Evolutionary conservation across 768 basidiomycete species (phyloP).

Genomic region (Pulveroboletus sp.): DNA sequence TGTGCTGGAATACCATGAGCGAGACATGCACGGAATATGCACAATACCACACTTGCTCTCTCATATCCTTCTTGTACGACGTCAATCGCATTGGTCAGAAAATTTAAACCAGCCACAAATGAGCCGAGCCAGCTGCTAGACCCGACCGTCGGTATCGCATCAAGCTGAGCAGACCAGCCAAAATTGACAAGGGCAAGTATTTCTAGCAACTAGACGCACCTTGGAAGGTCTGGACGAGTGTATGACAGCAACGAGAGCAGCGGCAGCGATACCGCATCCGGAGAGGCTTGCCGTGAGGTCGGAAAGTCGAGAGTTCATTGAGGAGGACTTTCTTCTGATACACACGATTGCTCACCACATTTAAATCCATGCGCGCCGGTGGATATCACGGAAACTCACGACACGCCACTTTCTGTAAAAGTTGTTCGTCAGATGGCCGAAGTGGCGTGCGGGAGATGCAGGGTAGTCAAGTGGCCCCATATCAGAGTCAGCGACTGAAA

Average conservation of each 20-base stretch:
- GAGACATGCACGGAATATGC: neutral
- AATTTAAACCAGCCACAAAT: slow-evolving; percentile 20
- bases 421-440: too few species aligned
- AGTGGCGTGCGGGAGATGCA: too few species aligned
- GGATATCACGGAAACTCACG: neutral
- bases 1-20: slow-evolving; percentile 18
- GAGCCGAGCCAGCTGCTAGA: slow-evolving; percentile 24
- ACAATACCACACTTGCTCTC: slow-evolving; percentile 14
- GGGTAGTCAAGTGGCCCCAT: too few species aligned
- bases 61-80: slow-evolving; percentile 31
- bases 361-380: too few species aligned
- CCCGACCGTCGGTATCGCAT: slow-evolving; percentile 30
- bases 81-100: slow-evolving; percentile 7
- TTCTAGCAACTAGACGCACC: neutral
- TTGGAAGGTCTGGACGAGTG: slow-evolving; percentile 1
- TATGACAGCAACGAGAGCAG: neutral
- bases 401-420: neutral
- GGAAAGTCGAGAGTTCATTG: neutral
- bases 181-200: neutral
- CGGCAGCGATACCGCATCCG: neutral
- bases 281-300: neutral
- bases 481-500: too few species aligned
- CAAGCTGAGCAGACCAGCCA: slow-evolving; percentile 9
- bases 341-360: neutral
- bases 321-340: neutral